phyloP scores from a whole-genome alignment of 106 monocot species.

The Acanthochlamys bracteata region DNA sequence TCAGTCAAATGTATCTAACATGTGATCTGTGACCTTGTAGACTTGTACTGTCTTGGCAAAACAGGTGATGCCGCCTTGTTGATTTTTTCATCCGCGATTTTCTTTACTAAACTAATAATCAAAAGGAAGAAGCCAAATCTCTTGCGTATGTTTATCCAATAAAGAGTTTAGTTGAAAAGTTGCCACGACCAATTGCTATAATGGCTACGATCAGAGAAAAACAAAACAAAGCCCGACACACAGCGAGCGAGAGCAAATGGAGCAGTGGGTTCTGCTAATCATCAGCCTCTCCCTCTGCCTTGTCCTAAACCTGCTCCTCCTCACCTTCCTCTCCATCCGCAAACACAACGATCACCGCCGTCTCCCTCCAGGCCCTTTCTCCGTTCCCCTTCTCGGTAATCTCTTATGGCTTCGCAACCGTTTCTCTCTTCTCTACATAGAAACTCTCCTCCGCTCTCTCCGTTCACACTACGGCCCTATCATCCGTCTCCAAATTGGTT shows the following conservation, averaged over 20 bases:
- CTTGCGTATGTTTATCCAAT: too few relatives aligned
- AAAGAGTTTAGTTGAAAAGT: too few relatives aligned
- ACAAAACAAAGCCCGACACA: too few relatives aligned
- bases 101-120: too few relatives aligned
- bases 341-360: background rate
- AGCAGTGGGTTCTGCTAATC: slow-evolving; percentile 15
- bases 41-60: too few relatives aligned
- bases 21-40: too few relatives aligned
- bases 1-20: too few relatives aligned
- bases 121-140: too few relatives aligned
- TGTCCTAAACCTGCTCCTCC: slow-evolving; percentile 2
- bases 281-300: slow-evolving; percentile 11
- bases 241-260: slow-evolving; percentile 6
- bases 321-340: background rate
- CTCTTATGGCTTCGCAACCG: slow-evolving; percentile 7
- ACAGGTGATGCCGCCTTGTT: too few relatives aligned
- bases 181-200: too few relatives aligned
- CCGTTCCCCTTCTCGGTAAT: slow-evolving; percentile 15
- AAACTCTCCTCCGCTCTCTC: slow-evolving; percentile 19
- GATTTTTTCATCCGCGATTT: too few relatives aligned
- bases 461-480: slow-evolving; percentile 24
- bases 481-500: slow-evolving; percentile 25
- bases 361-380: slow-evolving; percentile 27
- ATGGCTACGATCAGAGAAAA: too few relatives aligned
- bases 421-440: slow-evolving; percentile 12